Evolutionary conservation across 164 flowering plant species (phyloP).

Genomic region (Saururus chinensis): DNA sequence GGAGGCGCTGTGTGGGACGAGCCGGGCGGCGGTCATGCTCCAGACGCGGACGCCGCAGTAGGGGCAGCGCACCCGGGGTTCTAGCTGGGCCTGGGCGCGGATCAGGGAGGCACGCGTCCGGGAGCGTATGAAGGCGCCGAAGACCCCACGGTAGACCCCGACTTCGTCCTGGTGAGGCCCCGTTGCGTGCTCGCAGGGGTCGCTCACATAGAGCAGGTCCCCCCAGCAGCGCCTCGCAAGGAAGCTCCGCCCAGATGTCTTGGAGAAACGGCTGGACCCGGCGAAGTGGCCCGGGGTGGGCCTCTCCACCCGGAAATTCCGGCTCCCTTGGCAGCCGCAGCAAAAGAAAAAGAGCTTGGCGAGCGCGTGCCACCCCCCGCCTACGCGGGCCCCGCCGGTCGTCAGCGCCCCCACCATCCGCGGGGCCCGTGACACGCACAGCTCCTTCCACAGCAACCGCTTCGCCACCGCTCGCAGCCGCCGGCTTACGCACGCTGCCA

Average conservation of each 20-base stretch:
- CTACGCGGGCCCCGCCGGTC: slow-evolving; percentile 26
- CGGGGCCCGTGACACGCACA: slow-evolving; percentile 60
- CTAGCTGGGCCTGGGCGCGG: slow-evolving; percentile 36
- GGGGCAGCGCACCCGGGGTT: slow-evolving; percentile 52
- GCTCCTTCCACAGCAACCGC: slow-evolving; percentile 63
- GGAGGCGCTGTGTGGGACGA: slow-evolving; percentile 63
- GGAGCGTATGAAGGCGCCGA: slow-evolving; percentile 49
- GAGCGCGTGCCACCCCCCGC: slow-evolving; percentile 67
- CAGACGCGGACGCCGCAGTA: slow-evolving; percentile 83
- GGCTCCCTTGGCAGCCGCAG: slow-evolving; percentile 53
- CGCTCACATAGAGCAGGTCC: slow-evolving; percentile 66
- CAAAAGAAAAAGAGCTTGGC: slow-evolving; percentile 78
- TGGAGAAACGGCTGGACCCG: slow-evolving; percentile 56
- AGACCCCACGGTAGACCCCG: slow-evolving; percentile 75
- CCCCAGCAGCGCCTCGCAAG: slow-evolving; percentile 37
- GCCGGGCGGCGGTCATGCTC: slow-evolving; percentile 77
- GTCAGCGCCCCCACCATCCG: slow-evolving; percentile 29
- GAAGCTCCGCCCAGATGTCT: slow-evolving; percentile 86
- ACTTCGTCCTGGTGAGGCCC: slow-evolving; percentile 41
- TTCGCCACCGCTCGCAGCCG: slow-evolving; percentile 60
- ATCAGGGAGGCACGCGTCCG: slow-evolving; percentile 52
- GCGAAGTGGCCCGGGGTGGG: slow-evolving; percentile 51
- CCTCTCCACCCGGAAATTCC: slow-evolving; percentile 28
- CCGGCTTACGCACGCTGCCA: slow-evolving; percentile 48
- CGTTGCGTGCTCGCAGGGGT: slow-evolving; percentile 78